A percentile compares a stretch with the other conserved stretches of the same genome.
Evolutionary conservation across 2,329 filamentous ascomycete genomes (phyloP).

Genomic region (Botrytis galanthina): DNA sequence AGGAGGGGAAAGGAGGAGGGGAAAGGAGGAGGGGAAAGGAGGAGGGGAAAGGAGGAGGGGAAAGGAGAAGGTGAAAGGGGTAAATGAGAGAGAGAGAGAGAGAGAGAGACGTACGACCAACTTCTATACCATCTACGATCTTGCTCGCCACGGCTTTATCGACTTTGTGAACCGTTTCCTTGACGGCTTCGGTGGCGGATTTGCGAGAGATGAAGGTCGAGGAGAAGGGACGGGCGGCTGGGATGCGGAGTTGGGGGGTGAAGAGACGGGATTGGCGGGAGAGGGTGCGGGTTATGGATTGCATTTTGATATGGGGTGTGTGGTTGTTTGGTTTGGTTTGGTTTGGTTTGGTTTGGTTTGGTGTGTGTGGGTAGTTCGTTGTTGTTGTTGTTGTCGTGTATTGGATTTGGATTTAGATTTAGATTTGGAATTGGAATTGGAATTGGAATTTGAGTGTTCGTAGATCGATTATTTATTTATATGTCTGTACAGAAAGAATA

Average conservation of each 20-base stretch:
- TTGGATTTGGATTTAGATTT: no score
- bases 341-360: neutral
- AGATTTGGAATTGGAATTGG: no score
- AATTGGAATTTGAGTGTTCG: no score
- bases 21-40: neutral
- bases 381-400: neutral
- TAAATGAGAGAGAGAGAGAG: neutral
- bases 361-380: neutral
- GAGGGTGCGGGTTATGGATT: neutral
- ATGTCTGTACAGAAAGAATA: no score
- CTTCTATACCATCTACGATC: conserved; percentile 60
- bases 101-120: conserved; percentile 48
- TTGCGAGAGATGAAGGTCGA: neutral
- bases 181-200: conserved; percentile 34
- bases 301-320: neutral
- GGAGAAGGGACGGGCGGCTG: neutral
- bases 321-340: neutral
- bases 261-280: neutral
- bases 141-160: conserved; percentile 61
- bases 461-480: no score
- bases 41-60: neutral
- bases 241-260: neutral
- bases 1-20: neutral
- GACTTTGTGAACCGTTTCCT: conserved; percentile 58
- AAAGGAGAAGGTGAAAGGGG: neutral